A percentile compares a stretch with the other conserved stretches of the same genome.
Evolutionary conservation across 257 asterid species (phyloP).

Genomic region (Plantago ovata): DNA sequence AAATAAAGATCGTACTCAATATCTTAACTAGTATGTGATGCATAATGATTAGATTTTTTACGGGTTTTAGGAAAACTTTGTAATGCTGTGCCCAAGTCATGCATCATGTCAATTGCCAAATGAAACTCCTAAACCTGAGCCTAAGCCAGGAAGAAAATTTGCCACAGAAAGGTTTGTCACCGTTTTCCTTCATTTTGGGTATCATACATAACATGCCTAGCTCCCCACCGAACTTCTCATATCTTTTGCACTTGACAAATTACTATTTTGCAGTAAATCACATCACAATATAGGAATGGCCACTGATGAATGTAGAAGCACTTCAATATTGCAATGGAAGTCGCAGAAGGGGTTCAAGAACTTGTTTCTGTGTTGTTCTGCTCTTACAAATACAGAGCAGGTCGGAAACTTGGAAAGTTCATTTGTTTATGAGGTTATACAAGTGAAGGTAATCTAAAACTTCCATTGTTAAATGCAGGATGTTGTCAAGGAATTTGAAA

Average conservation of each 20-base stretch:
- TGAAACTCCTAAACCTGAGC: constrained; percentile 38
- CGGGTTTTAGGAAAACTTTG: constrained; percentile 73
- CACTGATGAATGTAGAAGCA: constrained; percentile 28
- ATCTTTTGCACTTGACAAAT: not conserved
- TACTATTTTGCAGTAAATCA: constrained; percentile 35
- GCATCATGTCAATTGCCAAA: constrained; percentile 56
- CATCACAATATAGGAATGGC: constrained; percentile 22
- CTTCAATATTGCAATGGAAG: constrained; percentile 39
- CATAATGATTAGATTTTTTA: constrained; percentile 6
- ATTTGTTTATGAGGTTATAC: not conserved
- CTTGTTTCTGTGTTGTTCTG: constrained; percentile 72
- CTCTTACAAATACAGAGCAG: constrained; percentile 61
- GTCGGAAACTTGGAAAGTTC: constrained; percentile 25
- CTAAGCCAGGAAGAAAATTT: constrained; percentile 38
- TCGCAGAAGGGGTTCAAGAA: constrained; percentile 42
- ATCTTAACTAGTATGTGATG: constrained; percentile 2
- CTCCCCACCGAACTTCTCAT: not conserved
- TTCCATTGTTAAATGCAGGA: constrained; percentile 41
- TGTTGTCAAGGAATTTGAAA: constrained; percentile 44
- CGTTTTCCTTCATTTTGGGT: constrained; percentile 4
- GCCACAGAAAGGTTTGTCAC: constrained; percentile 39
- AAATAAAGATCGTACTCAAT: constrained; percentile 2
- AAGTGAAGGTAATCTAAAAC: not conserved
- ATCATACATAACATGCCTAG: not conserved
- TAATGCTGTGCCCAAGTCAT: constrained; percentile 83